Evolutionary conservation across 257 asterid genomes (phyloP), one percentile per base, ranked within the genome.

Genomic region (Salvia hispanica): DNA sequence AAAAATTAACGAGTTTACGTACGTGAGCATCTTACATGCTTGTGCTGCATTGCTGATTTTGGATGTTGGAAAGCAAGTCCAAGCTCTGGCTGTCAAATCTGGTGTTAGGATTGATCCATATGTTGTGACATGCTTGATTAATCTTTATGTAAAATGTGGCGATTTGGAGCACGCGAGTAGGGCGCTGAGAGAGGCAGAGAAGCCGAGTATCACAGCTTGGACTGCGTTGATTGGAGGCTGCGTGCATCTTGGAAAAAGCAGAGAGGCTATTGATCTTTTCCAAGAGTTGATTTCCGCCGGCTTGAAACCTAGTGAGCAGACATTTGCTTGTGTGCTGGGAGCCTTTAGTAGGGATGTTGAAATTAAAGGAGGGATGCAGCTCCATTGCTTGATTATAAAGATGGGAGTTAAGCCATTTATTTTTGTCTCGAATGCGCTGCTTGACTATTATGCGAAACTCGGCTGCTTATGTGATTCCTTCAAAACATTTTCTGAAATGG

Each of bases 141-240:
- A 91, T 62, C 81, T 91, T 64, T 91, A 91, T 45, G 84, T 86
- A 7, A 88, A 88, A 80, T 91, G 96, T 63, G 85, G 93, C 1
- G 72, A 72, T 36, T 61, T 86, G 72, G 83, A 81, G 48, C 77
- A 67, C 40, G 97, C 97, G 3, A 59, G 28, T 33, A 67, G 67
- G 65, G 95, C 82, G 43, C 65, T 88, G 75, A 56, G 76, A 28
- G 94, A 80, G 80, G 88, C 79, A 2, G 76, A 79, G 34, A 76
- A 69, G 56, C 85, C 81, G 3, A 73, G 79, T 62, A 75, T 90
- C 73, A 74, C 88, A 56, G 84, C 95, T 61, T 86, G 92, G 95
- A 90, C 97, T 62, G 97, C 96, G 6, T 54, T 90, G 50, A 86
- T 90, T 31, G 96, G 96, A 47, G 95, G 95, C 14, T 86, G 58